Conservation (phyloP, 805 yeast genomes). For the Wickerhamomyces chambardii region DNA sequence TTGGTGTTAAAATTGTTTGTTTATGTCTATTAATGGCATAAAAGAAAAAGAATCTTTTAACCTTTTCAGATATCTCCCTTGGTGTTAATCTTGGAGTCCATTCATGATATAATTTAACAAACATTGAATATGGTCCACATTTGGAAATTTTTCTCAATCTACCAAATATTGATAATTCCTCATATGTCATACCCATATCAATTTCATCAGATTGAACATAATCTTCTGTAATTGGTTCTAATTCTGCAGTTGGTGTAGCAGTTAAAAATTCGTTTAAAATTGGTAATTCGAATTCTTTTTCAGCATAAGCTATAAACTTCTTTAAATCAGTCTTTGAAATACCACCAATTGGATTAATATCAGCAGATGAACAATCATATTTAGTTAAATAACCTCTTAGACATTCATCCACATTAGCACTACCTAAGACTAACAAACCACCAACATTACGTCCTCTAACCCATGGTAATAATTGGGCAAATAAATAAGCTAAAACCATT, state of each 20-base stretch:
- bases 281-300: constrained; percentile 60
- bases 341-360: constrained; percentile 98
- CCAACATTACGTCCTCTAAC: constrained; percentile 59
- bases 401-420: constrained; percentile 97
- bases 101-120: constrained; percentile 77
- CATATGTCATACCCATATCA: constrained; percentile 98
- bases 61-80: constrained; percentile 82
- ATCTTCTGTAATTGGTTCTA: constrained; percentile 88
- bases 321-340: constrained; percentile 92
- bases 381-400: constrained; percentile 92
- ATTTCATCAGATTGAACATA: constrained; percentile 95
- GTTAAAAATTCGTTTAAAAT: constrained; percentile 67
- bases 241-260: constrained; percentile 97
- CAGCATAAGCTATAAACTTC: constrained; percentile 76
- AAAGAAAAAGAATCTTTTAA: constrained; percentile 84
- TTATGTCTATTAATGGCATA: constrained; percentile 96
- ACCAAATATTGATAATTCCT: constrained; percentile 88
- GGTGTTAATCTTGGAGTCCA: constrained; percentile 88
- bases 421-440: constrained; percentile 85
- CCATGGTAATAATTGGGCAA: constrained; percentile 96
- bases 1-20: constrained; percentile 95
- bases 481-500: constrained; percentile 89
- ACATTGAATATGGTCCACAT: constrained; percentile 96
- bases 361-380: constrained; percentile 96
- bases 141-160: constrained; percentile 83